Base-by-base conservation (phyloP, 148 eudicot species). In the Nepenthes mirabilis region DNA sequence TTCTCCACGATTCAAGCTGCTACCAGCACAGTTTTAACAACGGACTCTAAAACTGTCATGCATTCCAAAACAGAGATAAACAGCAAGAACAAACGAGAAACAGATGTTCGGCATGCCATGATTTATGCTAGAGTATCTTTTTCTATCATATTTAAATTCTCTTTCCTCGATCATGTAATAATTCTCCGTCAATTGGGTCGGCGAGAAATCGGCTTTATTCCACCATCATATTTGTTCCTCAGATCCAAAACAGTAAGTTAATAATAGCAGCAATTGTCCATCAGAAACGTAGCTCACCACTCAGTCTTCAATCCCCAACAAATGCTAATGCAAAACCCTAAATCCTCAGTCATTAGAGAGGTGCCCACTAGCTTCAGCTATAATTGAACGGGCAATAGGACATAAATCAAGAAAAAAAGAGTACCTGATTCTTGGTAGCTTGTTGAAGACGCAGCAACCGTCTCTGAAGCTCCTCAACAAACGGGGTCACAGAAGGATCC, bases 401-500 rank as follows among this genome's bases (percentile, higher is more conserved):
- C 34, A 68, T 6, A 59, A 47, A 34, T 40, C 45, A 45, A 33
- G 13, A 34, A 49, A 11, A 32, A 49, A 33, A 37, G 7, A 23
- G 36, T 23, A 5, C 98, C 91, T 83, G 91, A 43, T 80, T 65
- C 56, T 77, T 86, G 33, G 74, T 61, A 59, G 91, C 95, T n/a
- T 84, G 94, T 60, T 78, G 73, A 23, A 83, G 82, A 9, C 96
- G 81, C 34, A 75, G 10, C 11, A 93, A 75, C 9, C 96, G 67
- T 0, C 85, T 52, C 61, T 75, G 95, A 48, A 93, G 83, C 69
- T 88, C 95, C 57, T 86, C 95, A 47, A 88, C 95, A 50, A 93
- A 88, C 9, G 98, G 96, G 50, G 61, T 67, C 45, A 93, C 96
- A 35, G 89, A 80, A 37, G 98, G 98, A 64, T 93, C 98, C 43